Evolutionary conservation across 108 stramenopile genomes (phyloP).

Genomic region (Discostella stelligeroides): DNA sequence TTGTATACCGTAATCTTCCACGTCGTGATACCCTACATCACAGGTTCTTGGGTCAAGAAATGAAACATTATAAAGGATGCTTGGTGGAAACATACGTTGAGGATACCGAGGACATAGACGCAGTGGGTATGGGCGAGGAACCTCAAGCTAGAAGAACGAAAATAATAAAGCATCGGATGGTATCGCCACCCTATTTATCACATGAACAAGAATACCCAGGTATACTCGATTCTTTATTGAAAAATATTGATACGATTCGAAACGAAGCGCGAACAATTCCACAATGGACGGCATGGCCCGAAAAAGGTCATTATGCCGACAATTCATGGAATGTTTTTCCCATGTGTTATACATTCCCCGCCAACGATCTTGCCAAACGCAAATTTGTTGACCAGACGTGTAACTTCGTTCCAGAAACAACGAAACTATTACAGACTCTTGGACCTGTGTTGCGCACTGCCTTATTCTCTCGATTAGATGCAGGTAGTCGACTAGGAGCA

Average conservation of each 20-base stretch:
- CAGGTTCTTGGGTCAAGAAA: not conserved
- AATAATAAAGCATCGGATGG: constrained; percentile 49
- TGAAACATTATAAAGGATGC: constrained; percentile 53
- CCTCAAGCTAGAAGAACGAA: constrained; percentile 14
- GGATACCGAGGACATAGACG: constrained; percentile 15
- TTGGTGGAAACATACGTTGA: constrained; percentile 61
- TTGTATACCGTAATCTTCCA: constrained; percentile 33
- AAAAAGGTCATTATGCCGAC: constrained; percentile 72
- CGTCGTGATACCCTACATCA: constrained; percentile 19
- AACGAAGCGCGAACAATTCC: constrained; percentile 67
- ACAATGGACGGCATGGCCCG: constrained; percentile 94
- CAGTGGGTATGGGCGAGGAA: constrained; percentile 21
- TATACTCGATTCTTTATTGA: constrained; percentile 52
- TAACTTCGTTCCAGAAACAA: constrained; percentile 77
- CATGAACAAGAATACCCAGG: constrained; percentile 42
- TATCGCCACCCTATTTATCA: constrained; percentile 71
- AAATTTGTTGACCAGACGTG: constrained; percentile 83
- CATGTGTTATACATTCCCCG: constrained; percentile 93
- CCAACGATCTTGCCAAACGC: constrained; percentile 61
- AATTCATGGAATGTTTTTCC: constrained; percentile 93
- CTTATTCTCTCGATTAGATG: constrained; percentile 88
- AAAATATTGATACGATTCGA: constrained; percentile 49
- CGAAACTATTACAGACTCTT: constrained; percentile 49
- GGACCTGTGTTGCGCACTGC: constrained; percentile 86
- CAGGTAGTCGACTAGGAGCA: constrained; percentile 82